Evolutionary conservation across 495 filamentous ascomycete species (phyloP).

Genomic region (Parmelia sp.): DNA sequence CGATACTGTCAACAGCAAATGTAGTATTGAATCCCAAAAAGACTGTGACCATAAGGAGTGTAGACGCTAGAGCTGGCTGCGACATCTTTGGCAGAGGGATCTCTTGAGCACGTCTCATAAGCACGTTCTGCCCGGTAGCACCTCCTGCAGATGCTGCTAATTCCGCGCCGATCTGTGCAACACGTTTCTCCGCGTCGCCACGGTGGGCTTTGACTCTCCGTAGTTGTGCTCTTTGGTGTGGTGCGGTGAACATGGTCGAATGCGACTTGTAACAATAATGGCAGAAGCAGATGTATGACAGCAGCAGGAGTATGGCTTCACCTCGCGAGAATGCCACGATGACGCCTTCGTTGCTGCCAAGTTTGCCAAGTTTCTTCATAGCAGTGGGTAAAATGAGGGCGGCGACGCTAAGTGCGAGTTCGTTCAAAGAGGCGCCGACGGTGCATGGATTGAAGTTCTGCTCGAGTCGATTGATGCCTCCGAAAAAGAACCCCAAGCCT

Average conservation of each 20-base stretch:
- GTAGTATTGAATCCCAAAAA: constrained; percentile 9
- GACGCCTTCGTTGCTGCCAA: neutral
- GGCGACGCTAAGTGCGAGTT: constrained; percentile 6
- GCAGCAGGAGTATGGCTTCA: constrained; percentile 4
- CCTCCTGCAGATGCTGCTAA: neutral
- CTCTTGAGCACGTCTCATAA: neutral
- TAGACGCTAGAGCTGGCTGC: neutral
- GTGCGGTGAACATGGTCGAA: neutral
- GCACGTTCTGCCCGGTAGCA: neutral
- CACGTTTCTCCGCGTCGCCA: neutral
- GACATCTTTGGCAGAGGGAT: constrained; percentile 2
- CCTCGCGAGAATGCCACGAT: neutral
- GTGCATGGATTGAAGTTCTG: constrained; percentile 18
- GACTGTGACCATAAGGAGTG: constrained; percentile 2
- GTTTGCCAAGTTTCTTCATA: neutral
- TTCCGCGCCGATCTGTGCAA: neutral
- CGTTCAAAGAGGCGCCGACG: constrained; percentile 2
- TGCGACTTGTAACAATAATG: neutral
- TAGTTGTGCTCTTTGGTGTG: neutral
- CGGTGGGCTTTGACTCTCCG: constrained; percentile 1
- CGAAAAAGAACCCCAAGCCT: constrained; percentile 23
- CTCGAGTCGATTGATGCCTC: constrained; percentile 18
- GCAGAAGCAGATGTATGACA: constrained; percentile 2
- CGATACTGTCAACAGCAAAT: constrained; percentile 17
- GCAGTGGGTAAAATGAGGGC: constrained; percentile 8